A percentile compares a stretch with the other conserved stretches of the same genome.
These are phyloP conservation scores for Phialophora verrucosa DNA, from an alignment of 2,329 filamentous ascomycete species.

Conservation along the genomic window DNA sequence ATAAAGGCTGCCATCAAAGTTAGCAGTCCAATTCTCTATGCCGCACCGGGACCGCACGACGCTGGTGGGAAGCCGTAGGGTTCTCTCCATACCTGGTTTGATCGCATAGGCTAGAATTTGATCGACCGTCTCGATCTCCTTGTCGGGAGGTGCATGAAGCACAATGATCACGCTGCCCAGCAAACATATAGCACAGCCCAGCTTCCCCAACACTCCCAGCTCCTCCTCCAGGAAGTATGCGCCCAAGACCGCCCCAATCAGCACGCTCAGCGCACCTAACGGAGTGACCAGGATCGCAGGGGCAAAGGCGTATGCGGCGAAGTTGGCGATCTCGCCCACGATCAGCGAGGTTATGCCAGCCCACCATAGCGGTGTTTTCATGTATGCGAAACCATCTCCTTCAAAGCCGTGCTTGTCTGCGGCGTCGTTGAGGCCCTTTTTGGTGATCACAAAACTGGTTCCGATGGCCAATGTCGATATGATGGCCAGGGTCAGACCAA, in stretches of 20 bases:
- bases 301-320: slow-evolving; percentile 96
- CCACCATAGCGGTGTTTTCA: slow-evolving; percentile 98
- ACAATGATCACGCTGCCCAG: slow-evolving; percentile 98
- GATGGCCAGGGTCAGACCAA: slow-evolving; percentile 55
- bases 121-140: slow-evolving; percentile 88
- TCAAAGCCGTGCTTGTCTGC: slow-evolving; percentile 93
- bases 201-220: slow-evolving; percentile 85
- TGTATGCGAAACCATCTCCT: slow-evolving; percentile 92
- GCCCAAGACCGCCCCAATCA: slow-evolving; percentile 92
- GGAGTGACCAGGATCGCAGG: slow-evolving; percentile 98
- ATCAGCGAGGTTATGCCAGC: slow-evolving; percentile 89
- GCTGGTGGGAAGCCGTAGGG: not conserved
- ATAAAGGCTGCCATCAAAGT: slow-evolving; percentile 73
- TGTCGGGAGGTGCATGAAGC: slow-evolving; percentile 91
- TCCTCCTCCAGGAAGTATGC: slow-evolving; percentile 93
- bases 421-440: slow-evolving; percentile 94
- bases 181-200: slow-evolving; percentile 94
- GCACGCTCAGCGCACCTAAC: slow-evolving; percentile 86
- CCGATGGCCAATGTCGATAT: slow-evolving; percentile 62
- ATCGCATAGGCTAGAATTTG: slow-evolving; percentile 90
- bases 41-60: not conserved
- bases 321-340: slow-evolving; percentile 93
- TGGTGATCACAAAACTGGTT: slow-evolving; percentile 98
- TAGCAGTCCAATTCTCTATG: slow-evolving; percentile 24
- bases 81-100: slow-evolving; percentile 72